Evolutionary conservation across 1,284 basidiomycete species (phyloP).

Genomic region (Ceratobasidium sp.): DNA sequence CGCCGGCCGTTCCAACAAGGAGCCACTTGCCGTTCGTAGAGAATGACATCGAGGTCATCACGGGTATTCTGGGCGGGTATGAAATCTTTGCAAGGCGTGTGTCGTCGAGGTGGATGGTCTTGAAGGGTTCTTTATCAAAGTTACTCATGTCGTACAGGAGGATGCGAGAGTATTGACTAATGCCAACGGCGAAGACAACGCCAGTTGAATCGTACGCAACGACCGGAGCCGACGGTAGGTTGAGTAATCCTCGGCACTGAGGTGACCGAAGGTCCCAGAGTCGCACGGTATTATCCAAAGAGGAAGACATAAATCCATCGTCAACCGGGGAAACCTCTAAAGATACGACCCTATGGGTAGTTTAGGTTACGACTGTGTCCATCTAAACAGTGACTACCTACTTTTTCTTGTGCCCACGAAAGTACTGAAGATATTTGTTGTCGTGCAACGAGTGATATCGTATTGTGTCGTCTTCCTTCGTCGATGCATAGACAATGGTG

Average conservation of each 20-base stretch:
- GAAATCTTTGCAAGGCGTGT: slow-evolving; percentile 72
- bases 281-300: slow-evolving; percentile 92
- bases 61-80: slow-evolving; percentile 85
- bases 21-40: slow-evolving; percentile 89
- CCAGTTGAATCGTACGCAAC: slow-evolving; percentile 91
- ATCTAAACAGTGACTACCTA: slow-evolving; percentile 46
- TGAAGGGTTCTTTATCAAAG: slow-evolving; percentile 92
- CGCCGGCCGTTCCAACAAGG: slow-evolving; percentile 89
- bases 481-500: slow-evolving; percentile 88
- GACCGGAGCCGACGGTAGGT: slow-evolving; percentile 75
- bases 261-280: slow-evolving; percentile 92
- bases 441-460: slow-evolving; percentile 95
- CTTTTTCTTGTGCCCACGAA: slow-evolving; percentile 87
- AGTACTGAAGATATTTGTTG: slow-evolving; percentile 95
- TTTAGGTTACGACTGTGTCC: neutral
- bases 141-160: slow-evolving; percentile 88
- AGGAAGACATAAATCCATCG: slow-evolving; percentile 94
- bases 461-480: slow-evolving; percentile 93
- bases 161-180: slow-evolving; percentile 84
- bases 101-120: slow-evolving; percentile 81
- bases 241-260: slow-evolving; percentile 74
- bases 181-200: slow-evolving; percentile 89
- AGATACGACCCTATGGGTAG: slow-evolving; percentile 69
- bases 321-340: slow-evolving; percentile 91
- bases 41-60: slow-evolving; percentile 90